Evolutionary conservation across 176 grass and related monocot species (phyloP), one percentile per base, ranked within the genome.

Genomic region (Carex pumila): DNA sequence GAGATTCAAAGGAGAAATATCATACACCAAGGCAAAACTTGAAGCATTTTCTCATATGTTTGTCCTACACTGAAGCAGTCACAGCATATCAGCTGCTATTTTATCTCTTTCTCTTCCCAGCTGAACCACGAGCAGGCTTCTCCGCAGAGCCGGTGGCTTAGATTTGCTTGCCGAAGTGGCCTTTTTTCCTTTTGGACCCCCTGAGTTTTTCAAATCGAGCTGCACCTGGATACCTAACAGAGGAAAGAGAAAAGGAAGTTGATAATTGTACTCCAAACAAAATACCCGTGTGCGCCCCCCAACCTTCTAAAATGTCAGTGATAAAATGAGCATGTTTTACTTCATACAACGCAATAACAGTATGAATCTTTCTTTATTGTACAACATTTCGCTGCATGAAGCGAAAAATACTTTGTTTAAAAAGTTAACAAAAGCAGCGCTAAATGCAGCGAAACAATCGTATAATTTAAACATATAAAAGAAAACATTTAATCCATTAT

Each of bases 201-300:
- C 88, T 3, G 85, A 85, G 61, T 83, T 94, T 85, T 99, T 99
- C 79, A 99, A 88, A 76, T 99, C 88, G 3, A 99, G 85, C 71
- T 96, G 93, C 78, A 99, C 93, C 90, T 89, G 93, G 59, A 99
- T 94, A 86, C 93, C 97, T 99, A 84, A 39, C 15, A 30, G 11
- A 67, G 77, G 30, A 43, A 84, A 3, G 67, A 71, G 56, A 15
- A 79, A 43, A 83, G 43, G n/a, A n/a, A n/a, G n/a, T n/a, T n/a
- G n/a, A n/a, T n/a, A n/a, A n/a, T n/a, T n/a, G n/a, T n/a, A n/a
- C n/a, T n/a, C n/a, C n/a, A n/a, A n/a, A n/a, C n/a, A n/a, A n/a
- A n/a, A n/a, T n/a, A n/a, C n/a, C n/a, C n/a, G n/a, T n/a, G n/a
- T n/a, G n/a, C n/a, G n/a, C n/a, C n/a, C n/a, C n/a, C n/a, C n/a